Base-by-base conservation (phyloP, 345 rosid species). In the Citrus hindsii region DNA sequence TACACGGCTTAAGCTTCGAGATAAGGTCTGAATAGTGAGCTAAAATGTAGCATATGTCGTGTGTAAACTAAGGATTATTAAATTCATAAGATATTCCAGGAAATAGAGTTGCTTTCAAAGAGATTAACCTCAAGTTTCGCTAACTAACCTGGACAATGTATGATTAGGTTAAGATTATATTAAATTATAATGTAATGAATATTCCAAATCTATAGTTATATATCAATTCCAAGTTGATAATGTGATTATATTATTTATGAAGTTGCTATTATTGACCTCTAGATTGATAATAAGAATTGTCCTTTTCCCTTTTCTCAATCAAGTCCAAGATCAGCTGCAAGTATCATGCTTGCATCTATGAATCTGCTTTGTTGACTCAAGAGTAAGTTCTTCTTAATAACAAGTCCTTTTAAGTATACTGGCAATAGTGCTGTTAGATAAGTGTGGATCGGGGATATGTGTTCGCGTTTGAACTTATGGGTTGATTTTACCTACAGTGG, bases 11-110 rank as follows among this genome's bases (percentile, higher is more conserved):
- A 35, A 12, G 30, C 37, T 25, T 64, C 1, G 58, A 38, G 77
- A 81, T 71, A 37, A 72, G 51, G n/a, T 82, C 77, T 78, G 79
- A 82, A 73, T 35, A 78, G 82, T 80, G 71, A 70, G 69, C 77
- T 71, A 65, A 35, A 33, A 60, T 12, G 12, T 65, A 75, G 60
- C 69, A 63, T 61, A 30, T 62, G 27, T 40, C 67, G 56, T n/a
- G 46, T 61, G 71, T 66, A 66, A n/a, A 61, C 30, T 38, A 35
- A 33, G 22, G 56, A n/a, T 65, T 66, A 76, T 65, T 33, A 13
- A 76, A 53, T n/a, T 24, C 65, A 28, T 37, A 33, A 72, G 19
- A 72, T 33, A 32, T 21, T 72, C 8, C 25, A 67, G 24, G 46
- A 2, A 27, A 38, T 19, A 56, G 27, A 14, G 82, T 80, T 72